These are phyloP conservation scores for Cajanus cajan DNA, from an alignment of 306 rosid species.

Conservation along the genomic window DNA sequence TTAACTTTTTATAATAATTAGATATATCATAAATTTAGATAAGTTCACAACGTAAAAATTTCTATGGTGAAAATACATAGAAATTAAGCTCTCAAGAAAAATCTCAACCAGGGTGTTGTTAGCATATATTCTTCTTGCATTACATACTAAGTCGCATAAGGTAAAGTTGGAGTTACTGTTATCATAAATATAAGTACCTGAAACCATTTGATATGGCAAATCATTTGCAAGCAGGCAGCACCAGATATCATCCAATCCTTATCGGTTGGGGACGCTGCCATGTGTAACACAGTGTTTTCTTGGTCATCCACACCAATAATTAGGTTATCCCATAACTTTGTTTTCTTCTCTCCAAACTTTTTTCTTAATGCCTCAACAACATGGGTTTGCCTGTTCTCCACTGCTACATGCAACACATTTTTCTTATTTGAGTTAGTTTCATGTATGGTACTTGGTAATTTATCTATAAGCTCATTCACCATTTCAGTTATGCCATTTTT, in stretches of 20 bases:
- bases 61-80: too few species aligned
- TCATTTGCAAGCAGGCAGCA: background rate
- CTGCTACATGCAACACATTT: conserved; percentile 31
- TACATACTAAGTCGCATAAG: too few species aligned
- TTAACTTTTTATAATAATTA: too few species aligned
- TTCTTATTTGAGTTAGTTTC: background rate
- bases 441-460: conserved; percentile 20
- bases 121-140: too few species aligned
- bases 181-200: background rate
- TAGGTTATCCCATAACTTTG: too few species aligned
- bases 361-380: background rate
- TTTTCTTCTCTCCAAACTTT: background rate
- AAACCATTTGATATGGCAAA: background rate
- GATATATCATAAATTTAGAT: too few species aligned
- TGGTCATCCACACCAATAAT: background rate
- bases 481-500: conserved; percentile 32
- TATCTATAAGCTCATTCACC: background rate
- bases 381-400: background rate
- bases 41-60: too few species aligned
- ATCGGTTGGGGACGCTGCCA: background rate
- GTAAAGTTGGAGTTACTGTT: background rate
- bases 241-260: background rate
- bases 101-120: too few species aligned
- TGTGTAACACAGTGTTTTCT: background rate
- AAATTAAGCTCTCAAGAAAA: too few species aligned